A percentile compares a stretch with the other conserved stretches of the same genome.
phyloP scores from a whole-genome alignment of 2,329 filamentous ascomycete genomes.

The Claviceps sp. region DNA sequence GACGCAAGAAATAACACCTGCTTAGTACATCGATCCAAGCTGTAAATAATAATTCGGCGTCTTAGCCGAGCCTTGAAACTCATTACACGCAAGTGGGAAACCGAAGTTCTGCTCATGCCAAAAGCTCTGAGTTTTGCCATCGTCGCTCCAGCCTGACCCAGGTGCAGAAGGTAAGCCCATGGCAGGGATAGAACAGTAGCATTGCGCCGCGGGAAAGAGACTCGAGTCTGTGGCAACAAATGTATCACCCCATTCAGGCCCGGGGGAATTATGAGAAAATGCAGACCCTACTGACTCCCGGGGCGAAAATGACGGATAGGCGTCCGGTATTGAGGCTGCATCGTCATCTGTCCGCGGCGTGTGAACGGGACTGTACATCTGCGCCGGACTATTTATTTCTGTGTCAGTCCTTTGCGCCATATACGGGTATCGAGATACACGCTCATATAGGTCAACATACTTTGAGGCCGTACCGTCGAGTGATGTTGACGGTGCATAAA shows the following conservation, averaged over 20 bases:
- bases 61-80: background rate
- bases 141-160: background rate
- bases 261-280: background rate
- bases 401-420: background rate
- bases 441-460: background rate
- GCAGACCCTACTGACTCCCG: background rate
- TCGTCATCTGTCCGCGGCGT: constrained; percentile 1
- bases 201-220: background rate
- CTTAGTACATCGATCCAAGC: background rate
- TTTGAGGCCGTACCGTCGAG: background rate
- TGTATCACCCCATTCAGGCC: background rate
- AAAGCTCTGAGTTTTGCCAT: background rate
- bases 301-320: background rate
- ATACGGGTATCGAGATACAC: background rate
- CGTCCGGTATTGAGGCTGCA: background rate
- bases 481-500: background rate
- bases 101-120: background rate
- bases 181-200: background rate
- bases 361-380: background rate
- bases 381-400: background rate
- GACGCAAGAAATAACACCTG: background rate
- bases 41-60: background rate
- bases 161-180: background rate
- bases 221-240: background rate
- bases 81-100: background rate